Base-by-base conservation (phyloP, 2,329 filamentous ascomycete genomes). In the Fusarium caatingaense region DNA sequence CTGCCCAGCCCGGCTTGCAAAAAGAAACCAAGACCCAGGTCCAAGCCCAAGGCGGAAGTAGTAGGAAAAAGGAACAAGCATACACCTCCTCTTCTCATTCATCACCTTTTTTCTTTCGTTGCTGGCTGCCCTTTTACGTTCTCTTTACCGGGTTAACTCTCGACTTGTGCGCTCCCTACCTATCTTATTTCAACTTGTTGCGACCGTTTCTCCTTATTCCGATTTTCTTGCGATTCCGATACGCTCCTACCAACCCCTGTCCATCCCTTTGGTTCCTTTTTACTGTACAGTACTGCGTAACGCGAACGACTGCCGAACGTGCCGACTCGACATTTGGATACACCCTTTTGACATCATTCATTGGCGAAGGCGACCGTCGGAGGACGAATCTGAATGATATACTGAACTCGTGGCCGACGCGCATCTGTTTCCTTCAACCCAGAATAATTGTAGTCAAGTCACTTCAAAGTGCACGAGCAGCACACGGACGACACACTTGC, bases 251-350 rank as follows among this genome's bases (percentile, higher is more conserved):
- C 54, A 42, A 64, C 50, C 63, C 63, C 57, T 60, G 59, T 62
- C 58, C 47, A 60, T 66, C 73, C 69, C 73, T 72, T 73, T 70
- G 60, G 61, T 63, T 70, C 51, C 58, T 71, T 65, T 64, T 48
- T 66, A 45, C 62, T 64, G 55, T 66, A 45, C 62, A 73, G 60
- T 69, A 54, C 56, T 64, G 69, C 62, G 55, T 61, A 66, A 75
- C 72, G 71, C 73, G 73, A 76, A 72, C 68, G 65, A 69, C 59
- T 60, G 59, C 71, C 72, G 73, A 71, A 41, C 71, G 60, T 76
- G 59, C 73, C 73, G 70, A 73, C 60, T 62, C 64, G 44, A 63
- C 56, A 44, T 65, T 72, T 65, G 63, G 64, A 63, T 63, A 58
- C 34, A 62, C 56, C 60, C 63, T 66, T 64, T 55, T 30, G 60